Conservation (phyloP, 352 stramenopile genomes). For the Chloridella minuta region DNA sequence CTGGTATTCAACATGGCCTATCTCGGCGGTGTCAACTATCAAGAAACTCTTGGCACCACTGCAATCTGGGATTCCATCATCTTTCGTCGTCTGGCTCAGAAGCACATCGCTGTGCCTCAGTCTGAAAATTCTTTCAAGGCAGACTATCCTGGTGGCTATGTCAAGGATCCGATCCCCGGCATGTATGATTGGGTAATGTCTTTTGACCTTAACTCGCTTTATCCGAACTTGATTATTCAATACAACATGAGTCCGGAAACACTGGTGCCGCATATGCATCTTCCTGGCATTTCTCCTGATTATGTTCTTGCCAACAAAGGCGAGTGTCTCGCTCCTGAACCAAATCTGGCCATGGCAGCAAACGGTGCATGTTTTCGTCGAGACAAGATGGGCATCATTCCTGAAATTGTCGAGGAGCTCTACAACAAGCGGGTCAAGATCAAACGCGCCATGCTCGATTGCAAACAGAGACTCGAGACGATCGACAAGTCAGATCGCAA, state of each 20-base stretch:
- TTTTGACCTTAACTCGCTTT: conserved; percentile 9
- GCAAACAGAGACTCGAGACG: no score
- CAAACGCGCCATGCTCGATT: no score
- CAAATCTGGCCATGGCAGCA: no score
- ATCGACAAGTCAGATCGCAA: no score
- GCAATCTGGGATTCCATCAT: background rate
- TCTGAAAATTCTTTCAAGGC: background rate
- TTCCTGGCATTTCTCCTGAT: no score
- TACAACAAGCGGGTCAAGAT: no score
- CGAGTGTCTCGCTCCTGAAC: no score
- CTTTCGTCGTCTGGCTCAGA: background rate
- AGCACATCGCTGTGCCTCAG: background rate
- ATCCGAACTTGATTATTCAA: conserved; percentile 1
- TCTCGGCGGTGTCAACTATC: background rate
- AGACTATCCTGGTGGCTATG: conserved; percentile 12
- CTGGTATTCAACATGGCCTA: background rate
- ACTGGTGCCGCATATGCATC: background rate
- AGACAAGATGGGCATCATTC: no score
- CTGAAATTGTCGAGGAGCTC: no score
- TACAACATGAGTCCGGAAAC: background rate
- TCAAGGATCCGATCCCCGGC: background rate
- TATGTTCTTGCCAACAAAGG: no score
- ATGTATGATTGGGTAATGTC: background rate
- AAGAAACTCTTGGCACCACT: background rate
- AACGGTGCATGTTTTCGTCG: no score